Evolutionary conservation across 2,329 filamentous ascomycete species (phyloP).

Genomic region (Microdochium nivale): DNA sequence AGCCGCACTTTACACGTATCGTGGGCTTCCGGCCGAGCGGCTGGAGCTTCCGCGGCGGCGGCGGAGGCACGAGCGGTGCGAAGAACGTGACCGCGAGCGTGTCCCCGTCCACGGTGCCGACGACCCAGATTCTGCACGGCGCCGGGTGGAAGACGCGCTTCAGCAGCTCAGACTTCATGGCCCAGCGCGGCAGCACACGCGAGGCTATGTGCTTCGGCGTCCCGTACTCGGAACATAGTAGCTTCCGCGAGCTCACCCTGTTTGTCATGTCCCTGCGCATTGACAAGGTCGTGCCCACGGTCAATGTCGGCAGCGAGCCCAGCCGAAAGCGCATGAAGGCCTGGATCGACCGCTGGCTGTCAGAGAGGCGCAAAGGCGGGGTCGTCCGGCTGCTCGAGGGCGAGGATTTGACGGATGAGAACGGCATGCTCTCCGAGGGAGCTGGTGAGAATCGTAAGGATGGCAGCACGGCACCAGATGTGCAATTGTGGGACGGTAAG

Average conservation of each 20-base stretch:
- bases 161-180: conserved; percentile 60
- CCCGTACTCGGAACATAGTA: conserved; percentile 92
- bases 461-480: not conserved
- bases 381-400: conserved; percentile 36
- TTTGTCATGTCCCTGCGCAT: conserved; percentile 85
- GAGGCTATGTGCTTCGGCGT: conserved; percentile 87
- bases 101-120: conserved; percentile 39
- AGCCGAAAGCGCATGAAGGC: conserved; percentile 51
- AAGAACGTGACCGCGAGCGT: conserved; percentile 46
- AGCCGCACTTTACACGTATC: conserved; percentile 73
- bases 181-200: conserved; percentile 74
- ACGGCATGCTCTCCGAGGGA: conserved; percentile 10
- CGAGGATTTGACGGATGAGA: conserved; percentile 13
- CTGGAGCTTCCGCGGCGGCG: conserved; percentile 81
- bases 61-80: conserved; percentile 35
- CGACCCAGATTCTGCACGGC: conserved; percentile 42
- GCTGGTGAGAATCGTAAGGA: conserved; percentile 13
- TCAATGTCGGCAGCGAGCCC: conserved; percentile 63
- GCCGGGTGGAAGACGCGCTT: conserved; percentile 72
- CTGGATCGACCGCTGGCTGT: conserved; percentile 56
- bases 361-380: conserved; percentile 48
- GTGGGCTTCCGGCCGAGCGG: conserved; percentile 89
- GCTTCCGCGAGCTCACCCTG: conserved; percentile 87
- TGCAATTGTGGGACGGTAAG: conserved; percentile 28
- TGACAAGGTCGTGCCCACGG: conserved; percentile 85